Evolutionary conservation across 257 asterid species (phyloP), one percentile per base, ranked within the genome.

Genomic region (Nicotiana otophora): DNA sequence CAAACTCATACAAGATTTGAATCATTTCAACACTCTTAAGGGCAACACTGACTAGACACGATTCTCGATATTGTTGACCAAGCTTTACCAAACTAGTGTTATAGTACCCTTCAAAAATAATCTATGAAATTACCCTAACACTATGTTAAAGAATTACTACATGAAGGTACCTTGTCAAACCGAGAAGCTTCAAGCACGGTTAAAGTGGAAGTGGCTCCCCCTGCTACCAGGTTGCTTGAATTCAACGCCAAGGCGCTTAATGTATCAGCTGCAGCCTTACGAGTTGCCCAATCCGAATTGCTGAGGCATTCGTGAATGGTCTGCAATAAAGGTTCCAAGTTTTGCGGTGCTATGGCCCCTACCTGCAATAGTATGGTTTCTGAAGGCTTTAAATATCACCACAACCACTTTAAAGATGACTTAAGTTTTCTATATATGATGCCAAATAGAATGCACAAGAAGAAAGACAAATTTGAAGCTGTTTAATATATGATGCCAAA

Each of bases 231-330:
- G 85, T 85, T 90, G 87, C 91, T 88, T 12, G 92, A 84, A 57
- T 92, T 89, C 81, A 76, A 85, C 55, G 97, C 94, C 86, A 96
- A 84, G 79, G 87, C 92, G 81, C 82, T 89, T 78, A 96, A 88
- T 68, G 99, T 86, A 55, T 96, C 98, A 64, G 98, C 99, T 51
- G 99, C 98, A 85, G 98, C 98, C 86, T 96, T 96, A 69, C 99
- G 90, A 30, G 98, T 95, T 26, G 97, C 95, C 99, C 99, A 96
- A 84, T 96, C 99, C 36, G 98, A 67, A 84, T 94, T 95, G 88
- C 90, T 75, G 58, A 96, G 95, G 89, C 97, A 92, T 67, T 85
- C 96, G 7, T 92, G 98, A 87, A 92, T 91, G 84, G 94, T 88
- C 87, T 90, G 99, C 87, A 94, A 86, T 91, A 93, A 70, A 17